phyloP scores from a whole-genome alignment of 139 green algal species.

The Trebouxia sp. region DNA sequence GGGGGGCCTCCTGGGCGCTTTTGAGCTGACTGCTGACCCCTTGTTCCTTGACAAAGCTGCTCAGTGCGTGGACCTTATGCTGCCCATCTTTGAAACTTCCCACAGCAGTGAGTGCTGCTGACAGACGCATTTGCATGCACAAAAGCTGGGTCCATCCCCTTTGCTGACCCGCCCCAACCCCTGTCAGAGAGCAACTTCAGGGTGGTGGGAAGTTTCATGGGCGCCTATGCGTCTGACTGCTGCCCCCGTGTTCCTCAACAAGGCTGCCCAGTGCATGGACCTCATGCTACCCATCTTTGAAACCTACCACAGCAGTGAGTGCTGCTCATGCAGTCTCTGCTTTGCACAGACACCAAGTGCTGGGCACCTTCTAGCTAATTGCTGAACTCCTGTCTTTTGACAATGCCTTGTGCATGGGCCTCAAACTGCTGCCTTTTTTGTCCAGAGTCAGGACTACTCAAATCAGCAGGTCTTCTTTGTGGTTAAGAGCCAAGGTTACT shows the following conservation, averaged over 20 bases:
- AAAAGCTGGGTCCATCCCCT: too few relatives aligned
- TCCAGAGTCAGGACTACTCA: too few relatives aligned
- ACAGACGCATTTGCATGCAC: too few relatives aligned
- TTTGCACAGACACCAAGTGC: too few relatives aligned
- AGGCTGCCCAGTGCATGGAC: constrained; percentile 49
- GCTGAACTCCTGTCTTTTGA: constrained; percentile 52
- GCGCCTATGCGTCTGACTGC: constrained; percentile 66
- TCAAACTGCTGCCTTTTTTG: too few relatives aligned
- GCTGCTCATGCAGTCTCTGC: background rate
- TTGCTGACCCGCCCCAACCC: too few relatives aligned
- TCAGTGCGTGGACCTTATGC: constrained; percentile 60
- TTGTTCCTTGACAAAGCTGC: constrained; percentile 44
- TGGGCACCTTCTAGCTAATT: constrained; percentile 63
- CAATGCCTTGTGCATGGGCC: constrained; percentile 46
- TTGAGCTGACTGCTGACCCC: constrained; percentile 66
- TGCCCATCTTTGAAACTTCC: constrained; percentile 73
- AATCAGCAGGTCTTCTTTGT: background rate
- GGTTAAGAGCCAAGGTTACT: too few relatives aligned
- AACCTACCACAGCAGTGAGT: constrained; percentile 20
- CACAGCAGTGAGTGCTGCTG: background rate
- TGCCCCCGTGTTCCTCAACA: constrained; percentile 48
- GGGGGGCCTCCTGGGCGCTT: constrained; percentile 63
- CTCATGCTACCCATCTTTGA: constrained; percentile 79
- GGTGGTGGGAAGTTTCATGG: constrained; percentile 63
- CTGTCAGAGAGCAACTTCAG: constrained; percentile 73